A percentile compares a stretch with the other conserved stretches of the same genome.
Conservation (phyloP, 768 basidiomycete species). For the Pleurotus ostreatus region DNA sequence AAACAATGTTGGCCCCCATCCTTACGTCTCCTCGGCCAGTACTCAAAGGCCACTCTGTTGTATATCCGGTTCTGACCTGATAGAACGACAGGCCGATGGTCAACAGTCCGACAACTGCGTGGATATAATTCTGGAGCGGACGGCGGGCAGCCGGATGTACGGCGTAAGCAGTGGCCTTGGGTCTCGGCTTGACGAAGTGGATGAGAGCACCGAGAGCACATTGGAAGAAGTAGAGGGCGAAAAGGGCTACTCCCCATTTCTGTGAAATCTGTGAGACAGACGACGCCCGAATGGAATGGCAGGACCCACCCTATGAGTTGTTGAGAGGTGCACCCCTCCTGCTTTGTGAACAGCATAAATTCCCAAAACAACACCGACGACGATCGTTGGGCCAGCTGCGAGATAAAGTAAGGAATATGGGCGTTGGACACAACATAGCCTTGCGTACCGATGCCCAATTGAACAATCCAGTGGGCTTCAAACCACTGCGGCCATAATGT, state of each 20-base stretch:
- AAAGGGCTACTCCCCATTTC: conserved; percentile 47
- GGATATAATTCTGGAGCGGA: conserved; percentile 54
- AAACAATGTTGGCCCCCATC: conserved; percentile 33
- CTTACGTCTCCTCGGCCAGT: conserved; percentile 39
- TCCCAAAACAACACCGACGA: conserved; percentile 42
- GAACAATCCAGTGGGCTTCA: conserved; percentile 45
- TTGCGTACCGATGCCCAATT: conserved; percentile 39
- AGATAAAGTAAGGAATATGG: conserved; percentile 11
- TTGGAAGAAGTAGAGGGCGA: conserved; percentile 48
- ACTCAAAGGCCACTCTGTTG: conserved; percentile 42
- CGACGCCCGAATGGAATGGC: not conserved
- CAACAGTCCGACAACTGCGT: conserved; percentile 48
- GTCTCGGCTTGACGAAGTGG: conserved; percentile 46
- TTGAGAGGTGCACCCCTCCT: conserved; percentile 33
- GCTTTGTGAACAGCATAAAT: conserved; percentile 31
- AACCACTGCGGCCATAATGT: conserved; percentile 51
- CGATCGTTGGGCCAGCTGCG: conserved; percentile 39
- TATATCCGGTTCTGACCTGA: conserved; percentile 45
- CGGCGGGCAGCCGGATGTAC: conserved; percentile 19
- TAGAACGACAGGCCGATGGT: conserved; percentile 47
- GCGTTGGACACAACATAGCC: conserved; percentile 4
- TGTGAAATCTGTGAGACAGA: conserved; percentile 12
- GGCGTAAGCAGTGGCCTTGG: conserved; percentile 13
- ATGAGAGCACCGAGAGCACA: conserved; percentile 45
- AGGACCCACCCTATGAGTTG: conserved; percentile 42